These are phyloP conservation scores for Schizochytrium sp. DNA, from an alignment of 108 stramenopile genomes.

Conservation along the genomic window DNA sequence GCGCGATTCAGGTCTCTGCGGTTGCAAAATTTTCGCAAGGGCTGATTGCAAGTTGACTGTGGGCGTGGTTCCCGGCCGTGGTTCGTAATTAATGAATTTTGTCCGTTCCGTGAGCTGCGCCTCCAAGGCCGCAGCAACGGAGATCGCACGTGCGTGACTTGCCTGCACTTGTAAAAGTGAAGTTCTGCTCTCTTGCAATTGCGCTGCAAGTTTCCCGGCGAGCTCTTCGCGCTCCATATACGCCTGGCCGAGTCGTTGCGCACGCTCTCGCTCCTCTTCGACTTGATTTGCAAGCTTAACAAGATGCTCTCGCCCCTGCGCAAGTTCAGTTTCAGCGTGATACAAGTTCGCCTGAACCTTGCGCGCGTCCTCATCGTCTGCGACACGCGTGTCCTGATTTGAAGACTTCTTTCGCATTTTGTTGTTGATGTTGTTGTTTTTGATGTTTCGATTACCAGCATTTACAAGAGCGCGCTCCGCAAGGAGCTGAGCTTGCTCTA, in stretches of 20 bases:
- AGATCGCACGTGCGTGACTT: neutral
- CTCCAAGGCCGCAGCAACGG: neutral
- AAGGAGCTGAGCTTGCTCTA: too few relatives aligned
- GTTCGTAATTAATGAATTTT: neutral
- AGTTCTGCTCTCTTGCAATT: neutral
- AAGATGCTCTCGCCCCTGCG: neutral
- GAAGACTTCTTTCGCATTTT: too few relatives aligned
- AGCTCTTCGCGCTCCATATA: neutral
- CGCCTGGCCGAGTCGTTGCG: neutral
- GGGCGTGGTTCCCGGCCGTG: neutral
- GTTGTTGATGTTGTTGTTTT: too few relatives aligned
- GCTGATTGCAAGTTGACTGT: neutral
- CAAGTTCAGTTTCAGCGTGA: neutral
- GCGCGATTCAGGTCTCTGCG: neutral
- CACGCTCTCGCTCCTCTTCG: neutral
- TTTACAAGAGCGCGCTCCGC: too few relatives aligned
- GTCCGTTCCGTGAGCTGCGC: neutral
- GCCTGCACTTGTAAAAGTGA: neutral
- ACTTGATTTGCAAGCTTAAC: neutral
- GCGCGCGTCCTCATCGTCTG: neutral
- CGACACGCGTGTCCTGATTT: neutral
- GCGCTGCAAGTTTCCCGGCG: neutral
- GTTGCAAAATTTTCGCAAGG: neutral
- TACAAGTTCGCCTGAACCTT: neutral
- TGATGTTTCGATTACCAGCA: too few relatives aligned